Percentiles rank a stretch among this genome's conserved stretches.
These are phyloP conservation scores for Podospora pseudoanserina DNA, from an alignment of 495 filamentous ascomycete genomes.

Conservation along the genomic window DNA sequence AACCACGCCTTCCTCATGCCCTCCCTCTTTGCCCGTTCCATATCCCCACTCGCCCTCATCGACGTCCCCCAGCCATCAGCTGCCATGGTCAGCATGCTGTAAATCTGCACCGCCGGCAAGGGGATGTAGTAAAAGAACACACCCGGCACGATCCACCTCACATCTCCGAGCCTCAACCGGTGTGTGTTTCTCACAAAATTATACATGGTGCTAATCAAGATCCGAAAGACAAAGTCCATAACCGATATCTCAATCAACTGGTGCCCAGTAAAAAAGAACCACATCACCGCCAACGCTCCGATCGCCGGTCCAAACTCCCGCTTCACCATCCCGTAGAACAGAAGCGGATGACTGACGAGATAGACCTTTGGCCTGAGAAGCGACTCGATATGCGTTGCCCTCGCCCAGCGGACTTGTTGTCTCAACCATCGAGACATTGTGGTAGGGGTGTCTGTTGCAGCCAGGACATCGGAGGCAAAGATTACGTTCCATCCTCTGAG, in stretches of 20 bases:
- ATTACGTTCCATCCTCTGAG: slow-evolving; percentile 15
- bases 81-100: slow-evolving; percentile 18
- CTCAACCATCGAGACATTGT: slow-evolving; percentile 16
- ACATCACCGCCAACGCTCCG: slow-evolving; percentile 12
- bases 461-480: slow-evolving; percentile 15
- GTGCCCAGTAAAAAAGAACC: slow-evolving; percentile 14
- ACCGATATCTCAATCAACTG: slow-evolving; percentile 2
- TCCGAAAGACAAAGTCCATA: slow-evolving; percentile 8
- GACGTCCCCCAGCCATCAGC: slow-evolving; percentile 17
- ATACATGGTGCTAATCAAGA: slow-evolving; percentile 9
- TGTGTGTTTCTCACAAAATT: slow-evolving; percentile 13
- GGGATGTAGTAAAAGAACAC: slow-evolving; percentile 19
- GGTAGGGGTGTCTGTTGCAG: slow-evolving; percentile 15
- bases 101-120: slow-evolving; percentile 15
- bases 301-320: slow-evolving; percentile 17
- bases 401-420: slow-evolving; percentile 19
- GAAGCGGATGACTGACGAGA: slow-evolving; percentile 10
- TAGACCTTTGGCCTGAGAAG: slow-evolving; percentile 14
- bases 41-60: slow-evolving; percentile 16
- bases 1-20: slow-evolving; percentile 13
- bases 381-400: slow-evolving; percentile 18
- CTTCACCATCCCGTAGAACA: slow-evolving; percentile 18
- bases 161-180: not conserved
- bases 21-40: slow-evolving; percentile 12
- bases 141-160: slow-evolving; percentile 11